A percentile compares a stretch with the other conserved stretches of the same genome.
These are phyloP conservation scores for Strobilomyces dryophilus DNA, from an alignment of 768 basidiomycete genomes.

Conservation along the genomic window DNA sequence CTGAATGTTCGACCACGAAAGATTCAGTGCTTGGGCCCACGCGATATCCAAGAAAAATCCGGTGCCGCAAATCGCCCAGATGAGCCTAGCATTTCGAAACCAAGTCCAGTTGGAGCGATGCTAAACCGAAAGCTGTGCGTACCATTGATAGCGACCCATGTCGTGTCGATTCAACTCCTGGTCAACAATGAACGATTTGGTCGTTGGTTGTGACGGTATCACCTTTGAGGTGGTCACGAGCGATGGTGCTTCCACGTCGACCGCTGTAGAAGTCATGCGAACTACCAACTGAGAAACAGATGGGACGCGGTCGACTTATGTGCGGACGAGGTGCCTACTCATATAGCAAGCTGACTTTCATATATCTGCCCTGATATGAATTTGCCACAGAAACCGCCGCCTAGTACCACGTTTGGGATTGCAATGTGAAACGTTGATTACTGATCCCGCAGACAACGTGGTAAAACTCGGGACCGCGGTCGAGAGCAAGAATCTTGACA, in stretches of 20 bases:
- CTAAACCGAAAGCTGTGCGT: background rate
- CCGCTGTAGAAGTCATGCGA: no score
- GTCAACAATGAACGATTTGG: constrained; percentile 11
- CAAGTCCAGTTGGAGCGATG: background rate
- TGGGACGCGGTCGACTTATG: background rate
- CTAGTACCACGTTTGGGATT: no score
- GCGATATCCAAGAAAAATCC: constrained; percentile 11
- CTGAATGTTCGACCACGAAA: constrained; percentile 4
- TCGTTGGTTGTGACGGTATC: background rate
- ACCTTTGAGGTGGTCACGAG: background rate
- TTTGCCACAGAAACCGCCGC: no score
- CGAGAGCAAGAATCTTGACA: no score
- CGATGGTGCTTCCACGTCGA: background rate
- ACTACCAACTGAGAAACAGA: background rate
- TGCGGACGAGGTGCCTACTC: no score
- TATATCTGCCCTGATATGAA: no score
- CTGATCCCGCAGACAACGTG: no score
- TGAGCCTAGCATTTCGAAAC: constrained; percentile 1
- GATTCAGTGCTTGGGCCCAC: constrained; percentile 1
- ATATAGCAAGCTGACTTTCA: background rate
- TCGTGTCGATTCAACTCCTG: constrained; percentile 11
- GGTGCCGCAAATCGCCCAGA: constrained; percentile 13
- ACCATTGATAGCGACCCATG: constrained; percentile 18
- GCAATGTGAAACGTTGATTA: no score
- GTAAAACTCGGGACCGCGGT: no score